Evolutionary conservation across 345 rosid species (phyloP).

Genomic region (Salix arbutifolia): DNA sequence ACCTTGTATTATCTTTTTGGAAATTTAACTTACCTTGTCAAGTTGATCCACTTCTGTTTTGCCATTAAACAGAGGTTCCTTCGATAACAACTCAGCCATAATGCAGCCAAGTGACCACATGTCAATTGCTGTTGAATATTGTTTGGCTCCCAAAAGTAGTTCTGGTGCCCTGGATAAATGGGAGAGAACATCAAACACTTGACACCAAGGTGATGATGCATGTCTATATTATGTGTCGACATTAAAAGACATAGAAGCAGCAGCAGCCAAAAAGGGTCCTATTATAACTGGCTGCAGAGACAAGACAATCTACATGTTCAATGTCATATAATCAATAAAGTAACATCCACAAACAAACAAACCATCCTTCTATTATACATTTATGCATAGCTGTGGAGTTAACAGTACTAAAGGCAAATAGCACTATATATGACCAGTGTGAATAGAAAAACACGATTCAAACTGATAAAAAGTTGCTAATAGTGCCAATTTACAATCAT

Average conservation of each 20-base stretch:
- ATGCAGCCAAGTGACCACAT: constrained; percentile 99
- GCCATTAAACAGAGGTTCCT: constrained; percentile 88
- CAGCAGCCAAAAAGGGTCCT: neutral
- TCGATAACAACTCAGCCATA: constrained; percentile 89
- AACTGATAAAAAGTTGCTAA: neutral
- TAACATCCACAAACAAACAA: neutral
- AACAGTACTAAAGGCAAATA: neutral
- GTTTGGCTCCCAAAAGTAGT: constrained; percentile 88
- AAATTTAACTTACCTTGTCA: constrained; percentile 65
- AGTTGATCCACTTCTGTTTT: constrained; percentile 96
- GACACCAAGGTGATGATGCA: neutral
- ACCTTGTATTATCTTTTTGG: neutral
- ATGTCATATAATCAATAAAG: neutral
- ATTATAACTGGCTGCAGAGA: neutral
- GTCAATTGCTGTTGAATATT: constrained; percentile 97
- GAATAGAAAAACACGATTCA: neutral
- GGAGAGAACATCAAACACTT: neutral
- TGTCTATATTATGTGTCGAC: neutral
- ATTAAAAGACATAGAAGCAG: neutral
- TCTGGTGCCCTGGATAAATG: constrained; percentile 84
- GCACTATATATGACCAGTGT: neutral
- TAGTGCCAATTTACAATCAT: neutral
- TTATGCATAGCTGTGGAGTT: neutral
- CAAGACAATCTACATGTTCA: neutral
- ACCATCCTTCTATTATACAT: neutral